phyloP scores from a whole-genome alignment of 164 flowering plant genomes.

The Santalum album region DNA sequence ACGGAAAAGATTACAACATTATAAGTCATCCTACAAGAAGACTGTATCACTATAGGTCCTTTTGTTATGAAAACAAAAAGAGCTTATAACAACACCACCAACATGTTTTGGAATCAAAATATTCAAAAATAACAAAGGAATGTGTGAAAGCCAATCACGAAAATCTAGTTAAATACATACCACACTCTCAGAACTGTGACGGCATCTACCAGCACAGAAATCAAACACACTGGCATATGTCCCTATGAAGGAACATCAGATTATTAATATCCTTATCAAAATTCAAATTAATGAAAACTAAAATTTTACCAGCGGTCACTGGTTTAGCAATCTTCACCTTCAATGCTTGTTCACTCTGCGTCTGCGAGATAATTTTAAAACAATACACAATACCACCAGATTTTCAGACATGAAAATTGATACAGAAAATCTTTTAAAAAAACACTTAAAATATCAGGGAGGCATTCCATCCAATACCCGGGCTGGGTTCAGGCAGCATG shows the following conservation, averaged over 20 bases:
- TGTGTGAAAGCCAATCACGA: no score
- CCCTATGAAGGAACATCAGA: conserved; percentile 52
- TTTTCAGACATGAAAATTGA: not conserved
- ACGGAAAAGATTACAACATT: no score
- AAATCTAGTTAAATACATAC: conserved; percentile 30
- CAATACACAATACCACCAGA: not conserved
- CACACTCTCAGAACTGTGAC: conserved; percentile 96
- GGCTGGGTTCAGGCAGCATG: conserved; percentile 82
- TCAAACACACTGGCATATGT: conserved; percentile 77
- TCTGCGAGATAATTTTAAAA: conserved; percentile 44
- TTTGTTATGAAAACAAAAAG: no score
- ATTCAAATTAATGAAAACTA: not conserved
- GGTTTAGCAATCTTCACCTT: conserved; percentile 79
- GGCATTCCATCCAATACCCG: conserved; percentile 23
- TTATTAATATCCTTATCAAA: no score
- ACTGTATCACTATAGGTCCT: no score
- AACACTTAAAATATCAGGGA: not conserved
- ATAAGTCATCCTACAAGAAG: no score
- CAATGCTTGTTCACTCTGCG: conserved; percentile 43
- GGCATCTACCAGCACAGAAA: conserved; percentile 90
- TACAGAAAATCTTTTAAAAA: no score
- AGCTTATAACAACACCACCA: no score
- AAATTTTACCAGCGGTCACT: conserved; percentile 57
- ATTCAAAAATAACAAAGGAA: no score
- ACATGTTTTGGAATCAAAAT: no score